Evolutionary conservation across 345 rosid genomes (phyloP).

Genomic region (Balakata baccata): DNA sequence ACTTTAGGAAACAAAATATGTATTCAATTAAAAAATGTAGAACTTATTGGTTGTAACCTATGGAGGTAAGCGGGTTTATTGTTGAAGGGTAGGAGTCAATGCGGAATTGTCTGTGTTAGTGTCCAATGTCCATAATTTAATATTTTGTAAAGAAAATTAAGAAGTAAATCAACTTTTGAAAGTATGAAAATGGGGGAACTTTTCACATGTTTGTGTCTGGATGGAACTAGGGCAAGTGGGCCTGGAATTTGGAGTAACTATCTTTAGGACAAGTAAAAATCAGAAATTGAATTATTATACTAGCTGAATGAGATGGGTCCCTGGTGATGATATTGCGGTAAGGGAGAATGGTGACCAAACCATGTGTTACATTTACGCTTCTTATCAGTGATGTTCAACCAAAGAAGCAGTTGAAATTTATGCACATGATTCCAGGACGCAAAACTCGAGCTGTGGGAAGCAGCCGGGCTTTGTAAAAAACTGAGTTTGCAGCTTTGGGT

Average conservation of each 20-base stretch:
- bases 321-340: constrained; percentile 27
- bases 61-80: too few species aligned
- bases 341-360: constrained; percentile 30
- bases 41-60: background rate
- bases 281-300: constrained; percentile 24
- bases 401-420: constrained; percentile 11
- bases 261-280: constrained; percentile 14
- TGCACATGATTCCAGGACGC: constrained; percentile 13
- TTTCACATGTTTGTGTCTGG: constrained; percentile 19
- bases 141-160: background rate
- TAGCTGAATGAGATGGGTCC: constrained; percentile 36
- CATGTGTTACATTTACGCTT: constrained; percentile 37
- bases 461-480: background rate
- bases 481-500: constrained; percentile 1
- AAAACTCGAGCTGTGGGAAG: background rate
- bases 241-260: constrained; percentile 33
- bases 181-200: background rate
- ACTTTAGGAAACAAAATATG: constrained; percentile 5
- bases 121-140: background rate
- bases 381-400: constrained; percentile 12
- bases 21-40: background rate
- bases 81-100: too few species aligned
- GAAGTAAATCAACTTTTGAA: background rate
- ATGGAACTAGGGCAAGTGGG: constrained; percentile 4
- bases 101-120: too few species aligned